These are phyloP conservation scores for Chromera velia DNA, from an alignment of 73 alveolate genomes.

Conservation along the genomic window DNA sequence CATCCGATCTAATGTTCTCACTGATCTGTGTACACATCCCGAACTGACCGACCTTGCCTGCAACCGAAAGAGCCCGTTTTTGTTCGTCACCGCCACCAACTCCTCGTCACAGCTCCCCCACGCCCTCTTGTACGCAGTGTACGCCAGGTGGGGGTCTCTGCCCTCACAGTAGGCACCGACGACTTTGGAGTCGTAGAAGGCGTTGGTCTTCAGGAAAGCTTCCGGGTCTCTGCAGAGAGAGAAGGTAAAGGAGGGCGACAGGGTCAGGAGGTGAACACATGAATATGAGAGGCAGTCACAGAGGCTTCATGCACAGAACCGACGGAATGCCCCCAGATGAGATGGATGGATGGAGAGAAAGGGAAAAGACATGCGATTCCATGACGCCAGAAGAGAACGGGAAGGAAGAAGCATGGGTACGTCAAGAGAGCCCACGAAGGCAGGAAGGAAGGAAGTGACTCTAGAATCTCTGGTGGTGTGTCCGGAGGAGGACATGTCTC, in stretches of 20 bases:
- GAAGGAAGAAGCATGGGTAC: no score
- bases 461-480: background rate
- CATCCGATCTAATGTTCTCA: no score
- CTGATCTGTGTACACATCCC: no score
- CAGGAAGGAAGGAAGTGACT: background rate
- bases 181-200: slow-evolving; percentile 92
- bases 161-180: slow-evolving; percentile 97
- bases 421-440: no score
- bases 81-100: slow-evolving; percentile 92
- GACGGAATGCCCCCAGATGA: no score
- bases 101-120: slow-evolving; percentile 99
- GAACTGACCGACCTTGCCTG: slow-evolving; percentile 75
- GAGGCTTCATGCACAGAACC: no score
- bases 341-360: no score
- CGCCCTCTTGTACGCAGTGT: slow-evolving; percentile 88
- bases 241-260: no score
- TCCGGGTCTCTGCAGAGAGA: slow-evolving; percentile 75
- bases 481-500: background rate
- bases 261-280: no score
- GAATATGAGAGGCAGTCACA: no score
- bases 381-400: no score
- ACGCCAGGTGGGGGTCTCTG: slow-evolving; percentile 41
- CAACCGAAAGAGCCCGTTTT: slow-evolving; percentile 92
- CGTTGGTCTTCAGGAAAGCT: slow-evolving; percentile 89
- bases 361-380: no score